Conservation (phyloP, 192 early-diverging fungal genomes). For the Rhizophagus clarus region DNA sequence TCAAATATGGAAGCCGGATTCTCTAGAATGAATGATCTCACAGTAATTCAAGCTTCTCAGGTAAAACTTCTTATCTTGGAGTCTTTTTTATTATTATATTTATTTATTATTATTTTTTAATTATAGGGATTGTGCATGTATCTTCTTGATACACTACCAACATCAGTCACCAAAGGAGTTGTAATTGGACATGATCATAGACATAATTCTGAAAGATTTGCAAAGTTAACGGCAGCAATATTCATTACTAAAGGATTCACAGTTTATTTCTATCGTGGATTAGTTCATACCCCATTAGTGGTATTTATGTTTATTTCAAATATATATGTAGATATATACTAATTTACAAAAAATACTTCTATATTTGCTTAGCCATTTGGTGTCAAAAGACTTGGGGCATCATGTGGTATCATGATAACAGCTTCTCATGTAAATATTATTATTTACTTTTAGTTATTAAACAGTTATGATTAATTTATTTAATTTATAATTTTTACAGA, state of each 20-base stretch:
- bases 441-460: background rate
- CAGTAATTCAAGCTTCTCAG: constrained; percentile 92
- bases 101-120: background rate
- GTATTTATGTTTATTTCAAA: constrained; percentile 27
- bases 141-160: constrained; percentile 56
- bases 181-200: constrained; percentile 95
- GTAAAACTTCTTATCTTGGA: constrained; percentile 26
- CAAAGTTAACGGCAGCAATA: constrained; percentile 77
- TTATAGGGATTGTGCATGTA: constrained; percentile 70
- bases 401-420: constrained; percentile 94
- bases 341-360: background rate
- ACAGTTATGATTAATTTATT: background rate
- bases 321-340: background rate
- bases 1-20: constrained; percentile 95
- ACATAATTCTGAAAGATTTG: constrained; percentile 83
- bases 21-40: constrained; percentile 89
- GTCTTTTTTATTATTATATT: background rate
- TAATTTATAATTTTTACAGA: constrained; percentile 43
- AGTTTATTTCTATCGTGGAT: constrained; percentile 73
- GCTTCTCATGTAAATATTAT: constrained; percentile 71
- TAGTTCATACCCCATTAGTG: constrained; percentile 87
- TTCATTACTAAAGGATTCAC: constrained; percentile 78
- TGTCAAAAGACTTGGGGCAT: constrained; percentile 69
- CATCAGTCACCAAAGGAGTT: constrained; percentile 70
- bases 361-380: constrained; percentile 66